A percentile compares a stretch with the other conserved stretches of the same genome.
These are phyloP conservation scores for Microdochium bolleyi DNA, from an alignment of 2,329 filamentous ascomycete species.

Conservation along the genomic window DNA sequence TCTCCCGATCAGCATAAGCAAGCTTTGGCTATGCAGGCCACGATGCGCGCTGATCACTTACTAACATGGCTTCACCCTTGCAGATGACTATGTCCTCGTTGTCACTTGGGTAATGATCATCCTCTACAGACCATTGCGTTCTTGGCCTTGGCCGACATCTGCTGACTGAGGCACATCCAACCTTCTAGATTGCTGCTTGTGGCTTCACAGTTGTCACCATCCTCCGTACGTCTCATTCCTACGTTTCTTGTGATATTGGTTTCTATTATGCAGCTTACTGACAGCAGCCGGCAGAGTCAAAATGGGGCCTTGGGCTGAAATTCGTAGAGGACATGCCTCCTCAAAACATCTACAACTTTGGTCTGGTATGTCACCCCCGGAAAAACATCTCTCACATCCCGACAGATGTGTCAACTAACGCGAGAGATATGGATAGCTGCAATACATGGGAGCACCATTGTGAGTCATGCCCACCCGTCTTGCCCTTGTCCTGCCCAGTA, in stretches of 20 bases:
- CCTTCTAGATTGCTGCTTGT: constrained; percentile 11
- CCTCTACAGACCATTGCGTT: neutral
- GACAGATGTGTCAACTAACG: neutral
- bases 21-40: too few species aligned
- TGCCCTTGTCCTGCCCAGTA: neutral
- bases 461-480: constrained; percentile 11
- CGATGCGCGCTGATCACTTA: too few species aligned
- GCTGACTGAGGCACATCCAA: neutral
- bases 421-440: constrained; percentile 13
- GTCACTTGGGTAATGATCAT: neutral
- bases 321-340: constrained; percentile 25
- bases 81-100: neutral
- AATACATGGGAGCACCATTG: constrained; percentile 34
- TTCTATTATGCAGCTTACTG: neutral
- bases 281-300: constrained; percentile 24
- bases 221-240: constrained; percentile 21
- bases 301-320: constrained; percentile 31
- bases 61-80: neutral
- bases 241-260: neutral
- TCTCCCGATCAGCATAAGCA: too few species aligned
- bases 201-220: constrained; percentile 25
- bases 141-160: neutral
- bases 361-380: constrained; percentile 17
- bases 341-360: constrained; percentile 28
- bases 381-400: constrained; percentile 1